phyloP scores from a whole-genome alignment of 2,329 filamentous ascomycete genomes.

The Pseudonectria buxi region DNA sequence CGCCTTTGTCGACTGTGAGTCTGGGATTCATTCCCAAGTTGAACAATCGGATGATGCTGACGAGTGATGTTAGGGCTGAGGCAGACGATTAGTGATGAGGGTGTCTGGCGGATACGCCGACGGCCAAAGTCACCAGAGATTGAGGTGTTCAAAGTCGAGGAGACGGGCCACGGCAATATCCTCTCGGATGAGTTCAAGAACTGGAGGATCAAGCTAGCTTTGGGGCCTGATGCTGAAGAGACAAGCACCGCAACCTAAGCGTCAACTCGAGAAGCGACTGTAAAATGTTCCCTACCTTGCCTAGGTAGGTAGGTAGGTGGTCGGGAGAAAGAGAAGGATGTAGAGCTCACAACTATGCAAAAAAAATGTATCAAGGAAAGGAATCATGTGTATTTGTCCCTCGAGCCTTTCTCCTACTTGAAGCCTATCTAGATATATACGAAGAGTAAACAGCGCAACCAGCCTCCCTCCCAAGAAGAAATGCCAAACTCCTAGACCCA shows the following conservation, averaged over 20 bases:
- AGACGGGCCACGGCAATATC: conserved; percentile 65
- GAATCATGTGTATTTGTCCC: too few species aligned
- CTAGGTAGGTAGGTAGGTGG: conserved; percentile 10
- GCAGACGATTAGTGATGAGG: conserved; percentile 57
- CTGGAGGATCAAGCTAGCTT: conserved; percentile 57
- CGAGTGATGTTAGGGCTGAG: conserved; percentile 47
- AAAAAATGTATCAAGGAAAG: too few species aligned
- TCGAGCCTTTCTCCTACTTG: background rate
- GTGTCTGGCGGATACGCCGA: conserved; percentile 75
- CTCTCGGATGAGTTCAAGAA: conserved; percentile 70
- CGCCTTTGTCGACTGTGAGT: conserved; percentile 68
- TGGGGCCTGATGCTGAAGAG: conserved; percentile 22
- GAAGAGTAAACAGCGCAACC: conserved; percentile 3
- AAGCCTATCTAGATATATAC: conserved; percentile 10
- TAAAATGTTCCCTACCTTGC: conserved; percentile 1
- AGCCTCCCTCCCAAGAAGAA: conserved; percentile 9
- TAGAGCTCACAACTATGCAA: too few species aligned
- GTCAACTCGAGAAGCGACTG: background rate
- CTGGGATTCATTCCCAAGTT: conserved; percentile 1
- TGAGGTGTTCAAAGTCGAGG: conserved; percentile 67
- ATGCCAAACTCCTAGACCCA: conserved; percentile 4
- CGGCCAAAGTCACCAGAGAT: conserved; percentile 56
- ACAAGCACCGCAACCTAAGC: conserved; percentile 9
- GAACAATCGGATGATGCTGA: conserved; percentile 10
- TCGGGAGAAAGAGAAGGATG: too few species aligned